Percentiles rank a stretch among this genome's conserved stretches.
Evolutionary conservation across 306 rosid species (phyloP).

Genomic region (Lablab purpureus): DNA sequence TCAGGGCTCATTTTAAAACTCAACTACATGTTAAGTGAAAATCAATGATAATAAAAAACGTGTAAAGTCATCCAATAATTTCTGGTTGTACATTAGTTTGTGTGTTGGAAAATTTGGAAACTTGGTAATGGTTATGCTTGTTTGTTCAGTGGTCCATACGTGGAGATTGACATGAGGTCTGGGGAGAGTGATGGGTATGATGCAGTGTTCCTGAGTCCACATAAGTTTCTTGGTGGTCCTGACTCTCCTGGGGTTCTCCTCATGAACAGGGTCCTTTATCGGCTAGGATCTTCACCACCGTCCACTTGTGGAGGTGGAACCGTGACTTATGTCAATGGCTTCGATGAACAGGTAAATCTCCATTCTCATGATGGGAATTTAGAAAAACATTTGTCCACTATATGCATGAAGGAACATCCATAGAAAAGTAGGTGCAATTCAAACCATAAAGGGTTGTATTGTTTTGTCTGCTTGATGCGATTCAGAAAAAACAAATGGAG

Average conservation of each 20-base stretch:
- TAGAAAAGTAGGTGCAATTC: neutral
- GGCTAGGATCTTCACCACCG: slow-evolving; percentile 63
- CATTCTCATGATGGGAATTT: neutral
- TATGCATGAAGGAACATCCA: neutral
- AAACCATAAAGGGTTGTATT: neutral
- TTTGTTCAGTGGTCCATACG: slow-evolving; percentile 73
- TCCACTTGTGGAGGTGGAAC: slow-evolving; percentile 94
- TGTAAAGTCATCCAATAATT: neutral
- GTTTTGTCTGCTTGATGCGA: neutral
- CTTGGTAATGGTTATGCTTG: neutral
- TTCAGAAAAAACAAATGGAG: neutral
- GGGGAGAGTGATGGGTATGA: slow-evolving; percentile 76
- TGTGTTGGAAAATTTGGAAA: neutral
- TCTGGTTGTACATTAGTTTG: neutral
- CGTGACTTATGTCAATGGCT: slow-evolving; percentile 78
- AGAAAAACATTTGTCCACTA: neutral
- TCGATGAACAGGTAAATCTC: slow-evolving; percentile 63
- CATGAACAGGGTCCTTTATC: slow-evolving; percentile 67
- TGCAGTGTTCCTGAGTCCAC: slow-evolving; percentile 75
- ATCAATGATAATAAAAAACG: neutral
- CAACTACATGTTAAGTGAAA: slow-evolving; percentile 49
- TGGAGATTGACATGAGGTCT: slow-evolving; percentile 67
- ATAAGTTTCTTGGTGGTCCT: slow-evolving; percentile 88
- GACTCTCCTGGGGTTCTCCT: slow-evolving; percentile 82
- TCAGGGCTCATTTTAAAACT: too few species aligned